Evolutionary conservation across 305 asterid genomes (phyloP), one percentile per base, ranked within the genome.

Genomic region (Fraxinus latifolia): DNA sequence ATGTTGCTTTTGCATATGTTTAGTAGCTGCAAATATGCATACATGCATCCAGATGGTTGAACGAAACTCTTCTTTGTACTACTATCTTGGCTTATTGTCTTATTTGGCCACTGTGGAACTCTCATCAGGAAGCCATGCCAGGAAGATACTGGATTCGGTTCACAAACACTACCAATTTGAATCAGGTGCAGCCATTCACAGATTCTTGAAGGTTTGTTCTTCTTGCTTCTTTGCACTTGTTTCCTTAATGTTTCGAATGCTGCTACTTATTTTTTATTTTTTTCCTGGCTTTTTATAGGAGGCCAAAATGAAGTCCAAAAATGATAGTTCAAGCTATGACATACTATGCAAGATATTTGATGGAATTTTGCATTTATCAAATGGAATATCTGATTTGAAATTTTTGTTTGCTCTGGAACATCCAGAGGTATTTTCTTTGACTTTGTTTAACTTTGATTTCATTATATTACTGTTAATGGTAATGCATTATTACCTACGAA

Each of bases 141-240:
- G 85, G 83, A 91, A 88, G 83, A 85, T 94, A 86, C 84, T 96
- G 89, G 82, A 81, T 77, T 85, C 90, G 55, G 80, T 94, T 42
- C 85, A 91, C 84, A 89, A 89, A 85, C 90, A 83, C 83, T 96
- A 94, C 89, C 98, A 95, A 19, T 83, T 83, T 78, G 98, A 96
- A 88, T 85, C 93, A 77, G 90, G 89, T 62, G 89, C 74, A 81
- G 96, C 94, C 37, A 73, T 94, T 85, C 86, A 82, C 84, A 83
- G 85, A 80, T 87, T 86, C 87, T 84, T 90, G 81, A 88, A 96
- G 99, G 98, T 94, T 62, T 73, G 81, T 74, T 80, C 32, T 62
- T 81, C 23, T 36, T 42, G 15, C 73, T 70, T 74, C 77, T 67
- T 76, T 47, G 80, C 72, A 65, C 31, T 71, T 50, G 39, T 75